phyloP scores from a whole-genome alignment of 352 stramenopile genomes.

The Aphanomyces euteiches region DNA sequence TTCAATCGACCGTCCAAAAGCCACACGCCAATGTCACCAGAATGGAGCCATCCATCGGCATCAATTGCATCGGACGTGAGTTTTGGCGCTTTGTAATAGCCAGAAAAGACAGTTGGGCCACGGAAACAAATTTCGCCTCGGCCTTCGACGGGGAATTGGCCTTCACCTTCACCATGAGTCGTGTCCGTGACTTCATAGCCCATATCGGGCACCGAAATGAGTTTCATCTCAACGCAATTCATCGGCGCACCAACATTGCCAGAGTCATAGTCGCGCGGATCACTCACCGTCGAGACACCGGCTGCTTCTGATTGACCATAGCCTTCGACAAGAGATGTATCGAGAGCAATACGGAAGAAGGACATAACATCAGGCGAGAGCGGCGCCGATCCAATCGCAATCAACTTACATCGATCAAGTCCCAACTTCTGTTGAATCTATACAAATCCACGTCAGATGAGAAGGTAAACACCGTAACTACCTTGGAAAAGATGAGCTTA shows the following conservation, averaged over 20 bases:
- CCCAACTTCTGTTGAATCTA: constrained; percentile 75
- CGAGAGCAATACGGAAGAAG: constrained; percentile 84
- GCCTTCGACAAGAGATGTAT: constrained; percentile 69
- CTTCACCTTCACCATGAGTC: constrained; percentile 2
- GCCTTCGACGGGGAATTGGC: constrained; percentile 15
- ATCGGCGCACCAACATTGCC: constrained; percentile 84
- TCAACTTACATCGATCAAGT: constrained; percentile 66
- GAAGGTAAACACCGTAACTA: too few species aligned
- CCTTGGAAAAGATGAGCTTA: constrained; percentile 69
- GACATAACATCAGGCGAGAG: constrained; percentile 75
- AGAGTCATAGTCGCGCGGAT: constrained; percentile 27
- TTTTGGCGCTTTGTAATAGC: constrained; percentile 94
- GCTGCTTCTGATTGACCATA: constrained; percentile 89
- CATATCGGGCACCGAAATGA: constrained; percentile 90
- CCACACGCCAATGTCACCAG: constrained; percentile 90
- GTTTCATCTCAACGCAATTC: constrained; percentile 67
- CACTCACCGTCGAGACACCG: constrained; percentile 54
- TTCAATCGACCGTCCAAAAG: constrained; percentile 87
- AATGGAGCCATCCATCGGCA: constrained; percentile 93
- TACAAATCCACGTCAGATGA: too few species aligned
- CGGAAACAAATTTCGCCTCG: constrained; percentile 37
- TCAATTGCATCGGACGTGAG: constrained; percentile 91
- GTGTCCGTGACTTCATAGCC: constrained; percentile 50
- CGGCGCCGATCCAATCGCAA: constrained; percentile 82
- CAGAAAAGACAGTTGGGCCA: constrained; percentile 80